Conservation (phyloP, 2,329 filamentous ascomycete genomes). For the Trichoderma koningii region DNA sequence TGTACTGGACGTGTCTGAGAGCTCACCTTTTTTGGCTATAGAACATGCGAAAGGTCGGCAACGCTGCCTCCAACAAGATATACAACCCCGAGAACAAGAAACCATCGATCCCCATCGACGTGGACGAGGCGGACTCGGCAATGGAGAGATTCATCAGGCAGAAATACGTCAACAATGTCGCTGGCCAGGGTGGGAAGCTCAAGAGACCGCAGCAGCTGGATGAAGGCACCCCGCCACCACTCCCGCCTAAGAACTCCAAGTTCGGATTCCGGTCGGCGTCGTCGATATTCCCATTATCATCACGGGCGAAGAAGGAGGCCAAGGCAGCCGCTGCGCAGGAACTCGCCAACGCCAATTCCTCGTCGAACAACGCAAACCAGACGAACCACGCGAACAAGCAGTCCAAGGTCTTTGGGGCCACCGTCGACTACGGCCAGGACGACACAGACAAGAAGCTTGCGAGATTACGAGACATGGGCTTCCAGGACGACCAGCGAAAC, state of each 20-base stretch:
- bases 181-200: slow-evolving; percentile 43
- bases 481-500: slow-evolving; percentile 80
- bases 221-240: slow-evolving; percentile 59
- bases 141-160: slow-evolving; percentile 95
- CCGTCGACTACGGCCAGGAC: slow-evolving; percentile 57
- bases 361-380: slow-evolving; percentile 43
- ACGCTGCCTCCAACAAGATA: slow-evolving; percentile 78
- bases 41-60: slow-evolving; percentile 95
- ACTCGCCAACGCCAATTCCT: slow-evolving; percentile 36
- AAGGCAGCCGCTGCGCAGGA: slow-evolving; percentile 36
- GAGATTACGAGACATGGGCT: slow-evolving; percentile 87
- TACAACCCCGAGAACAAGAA: slow-evolving; percentile 86
- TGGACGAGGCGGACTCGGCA: slow-evolving; percentile 87
- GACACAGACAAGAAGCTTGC: slow-evolving; percentile 75
- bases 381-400: slow-evolving; percentile 59
- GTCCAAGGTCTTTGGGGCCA: slow-evolving; percentile 69
- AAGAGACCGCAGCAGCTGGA: slow-evolving; percentile 56
- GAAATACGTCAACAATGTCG: slow-evolving; percentile 74
- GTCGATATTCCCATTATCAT: slow-evolving; percentile 67
- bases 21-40: slow-evolving; percentile 41
- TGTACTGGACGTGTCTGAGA: neutral
- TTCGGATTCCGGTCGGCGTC: slow-evolving; percentile 61
- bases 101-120: slow-evolving; percentile 83
- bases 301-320: slow-evolving; percentile 60
- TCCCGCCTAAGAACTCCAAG: slow-evolving; percentile 66